Evolutionary conservation across 768 basidiomycete species (phyloP).

Genomic region (Naematelia encephala): DNA sequence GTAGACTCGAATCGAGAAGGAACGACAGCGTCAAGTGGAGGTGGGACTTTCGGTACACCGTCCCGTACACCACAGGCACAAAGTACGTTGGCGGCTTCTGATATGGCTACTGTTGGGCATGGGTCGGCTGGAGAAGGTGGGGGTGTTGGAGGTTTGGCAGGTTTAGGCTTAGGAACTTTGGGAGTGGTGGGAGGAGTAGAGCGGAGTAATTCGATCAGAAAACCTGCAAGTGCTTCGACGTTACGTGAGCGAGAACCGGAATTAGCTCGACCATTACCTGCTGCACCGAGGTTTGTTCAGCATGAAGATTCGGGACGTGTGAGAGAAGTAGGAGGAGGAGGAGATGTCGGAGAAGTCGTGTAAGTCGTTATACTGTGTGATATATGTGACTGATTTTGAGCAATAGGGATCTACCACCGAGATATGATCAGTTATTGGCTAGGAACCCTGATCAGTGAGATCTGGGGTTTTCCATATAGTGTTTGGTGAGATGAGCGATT

Average conservation of each 20-base stretch:
- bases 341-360: too few relatives aligned
- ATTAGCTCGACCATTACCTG: constrained; percentile 3
- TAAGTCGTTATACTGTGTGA: constrained; percentile 11
- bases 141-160: too few relatives aligned
- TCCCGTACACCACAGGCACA: background rate
- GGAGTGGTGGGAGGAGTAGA: background rate
- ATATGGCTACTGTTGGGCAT: background rate
- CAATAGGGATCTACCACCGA: constrained; percentile 30
- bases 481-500: too few relatives aligned
- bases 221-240: background rate
- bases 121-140: background rate
- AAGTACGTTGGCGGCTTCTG: background rate
- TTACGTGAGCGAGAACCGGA: background rate
- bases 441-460: constrained; percentile 24
- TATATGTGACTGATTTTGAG: background rate
- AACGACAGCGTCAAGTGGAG: background rate
- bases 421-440: constrained; percentile 35
- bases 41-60: background rate
- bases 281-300: constrained; percentile 20
- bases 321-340: too few relatives aligned
- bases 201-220: background rate
- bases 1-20: background rate
- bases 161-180: too few relatives aligned
- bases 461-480: too few relatives aligned
- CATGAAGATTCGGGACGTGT: constrained; percentile 40